These are phyloP conservation scores for Rhodotorula sp. DNA, from an alignment of 1,284 basidiomycete genomes.

Conservation along the genomic window DNA sequence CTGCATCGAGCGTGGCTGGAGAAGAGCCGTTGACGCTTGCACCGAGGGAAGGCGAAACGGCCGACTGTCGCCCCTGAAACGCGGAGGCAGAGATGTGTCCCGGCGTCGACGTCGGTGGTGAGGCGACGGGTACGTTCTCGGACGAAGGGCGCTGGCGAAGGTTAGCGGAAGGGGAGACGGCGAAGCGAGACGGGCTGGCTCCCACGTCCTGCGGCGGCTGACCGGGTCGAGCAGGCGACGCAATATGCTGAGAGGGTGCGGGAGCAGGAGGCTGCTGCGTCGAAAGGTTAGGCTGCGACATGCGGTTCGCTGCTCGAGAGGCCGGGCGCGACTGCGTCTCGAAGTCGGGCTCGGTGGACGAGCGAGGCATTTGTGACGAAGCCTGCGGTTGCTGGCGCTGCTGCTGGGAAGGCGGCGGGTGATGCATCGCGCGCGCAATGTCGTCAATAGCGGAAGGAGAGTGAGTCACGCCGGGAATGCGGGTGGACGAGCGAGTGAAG, in stretches of 20 bases:
- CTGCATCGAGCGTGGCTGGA: background rate
- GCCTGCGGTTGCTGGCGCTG: background rate
- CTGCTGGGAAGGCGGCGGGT: background rate
- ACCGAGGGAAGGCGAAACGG: background rate
- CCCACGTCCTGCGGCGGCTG: background rate
- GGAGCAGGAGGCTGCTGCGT: background rate
- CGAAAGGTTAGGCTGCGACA: constrained; percentile 3
- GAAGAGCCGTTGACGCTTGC: background rate
- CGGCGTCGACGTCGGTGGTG: constrained; percentile 7
- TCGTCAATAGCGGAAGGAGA: constrained; percentile 31
- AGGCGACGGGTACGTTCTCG: background rate
- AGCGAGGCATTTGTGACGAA: background rate
- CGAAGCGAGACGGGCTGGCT: constrained; percentile 5
- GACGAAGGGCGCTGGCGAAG: background rate
- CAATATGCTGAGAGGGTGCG: background rate
- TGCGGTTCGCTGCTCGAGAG: constrained; percentile 2
- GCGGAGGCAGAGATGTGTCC: constrained; percentile 29
- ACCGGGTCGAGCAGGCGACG: background rate
- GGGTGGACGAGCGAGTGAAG: constrained; percentile 58
- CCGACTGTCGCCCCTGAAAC: constrained; percentile 26
- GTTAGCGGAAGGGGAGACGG: constrained; percentile 23
- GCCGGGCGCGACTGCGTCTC: background rate
- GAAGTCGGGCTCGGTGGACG: constrained; percentile 1
- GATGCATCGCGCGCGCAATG: constrained; percentile 23
- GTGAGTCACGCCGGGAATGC: constrained; percentile 32